Evolutionary conservation across 495 filamentous ascomycete species (phyloP), one percentile per base, ranked within the genome.

Genomic region (Patellaria atrata): DNA sequence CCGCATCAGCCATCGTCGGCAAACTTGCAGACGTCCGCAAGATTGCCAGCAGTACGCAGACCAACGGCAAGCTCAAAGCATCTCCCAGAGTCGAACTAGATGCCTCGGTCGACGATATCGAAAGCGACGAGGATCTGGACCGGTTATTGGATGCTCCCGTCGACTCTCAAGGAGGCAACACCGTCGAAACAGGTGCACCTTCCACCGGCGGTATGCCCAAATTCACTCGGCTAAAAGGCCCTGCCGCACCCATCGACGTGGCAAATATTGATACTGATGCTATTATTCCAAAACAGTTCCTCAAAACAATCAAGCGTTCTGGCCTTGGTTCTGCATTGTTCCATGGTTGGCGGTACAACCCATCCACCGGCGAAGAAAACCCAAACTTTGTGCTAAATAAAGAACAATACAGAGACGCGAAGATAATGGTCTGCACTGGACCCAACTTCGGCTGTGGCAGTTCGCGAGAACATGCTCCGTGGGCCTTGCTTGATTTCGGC

Each of bases 231-330:
- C 69, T 91, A 44, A 84, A 77, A 60, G 89, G 89, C 38, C 75
- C 91, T 38, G 85, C 83, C 7, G 89, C 85, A 6, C 83, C 85
- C 4, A 62, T 97, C 59, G 80, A 93, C 40, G 72, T 77, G 36
- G 66, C 75, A 42, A 97, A 97, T 50, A 73, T 94, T 51, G 89
- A 97, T 59, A 97, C 89, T 19, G 89, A 97, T 50, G 87, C 86
- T 47, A 97, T 97, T 57, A 97, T 97, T 38, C 89, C 89, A 40
- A 97, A 97, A 56, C 89, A 97, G 57, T 97, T 96, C 68, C 67
- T 97, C 34, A 97, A 97, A 65, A 97, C 89, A 25, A 97, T 97
- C 61, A 96, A 97, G 68, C 81, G 89, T 26, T 93, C 89, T 4
- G 89, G 89, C 35, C 75, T 97, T 11, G 85, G 85, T 35, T 66